Percentiles rank a stretch among this genome's conserved stretches.
Evolutionary conservation across 75 land plant species (phyloP).

Genomic region (Isoetes taiwanensis): DNA sequence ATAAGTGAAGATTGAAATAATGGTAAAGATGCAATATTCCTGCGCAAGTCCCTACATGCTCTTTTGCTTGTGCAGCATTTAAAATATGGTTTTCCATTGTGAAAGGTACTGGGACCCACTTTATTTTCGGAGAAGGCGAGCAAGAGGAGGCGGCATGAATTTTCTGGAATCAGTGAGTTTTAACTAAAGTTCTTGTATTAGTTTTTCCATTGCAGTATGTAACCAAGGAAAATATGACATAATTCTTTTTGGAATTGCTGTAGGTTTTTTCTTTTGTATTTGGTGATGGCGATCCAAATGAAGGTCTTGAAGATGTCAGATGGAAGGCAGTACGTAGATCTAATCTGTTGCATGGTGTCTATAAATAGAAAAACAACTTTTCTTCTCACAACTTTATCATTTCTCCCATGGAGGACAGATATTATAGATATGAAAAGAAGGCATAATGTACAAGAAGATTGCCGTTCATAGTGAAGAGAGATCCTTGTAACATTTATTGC

Average conservation of each 20-base stretch:
- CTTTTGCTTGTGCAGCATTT: not conserved
- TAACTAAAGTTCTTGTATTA: not conserved
- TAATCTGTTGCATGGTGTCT: not conserved
- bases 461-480: too few relatives aligned
- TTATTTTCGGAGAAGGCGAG: conserved; percentile 50
- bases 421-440: too few relatives aligned
- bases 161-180: conserved; percentile 85
- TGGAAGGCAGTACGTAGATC: conserved; percentile 73
- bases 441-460: too few relatives aligned
- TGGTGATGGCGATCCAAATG: conserved; percentile 99
- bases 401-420: too few relatives aligned
- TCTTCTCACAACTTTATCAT: too few relatives aligned
- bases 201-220: not conserved
- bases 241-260: conserved; percentile 8
- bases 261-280: conserved; percentile 99
- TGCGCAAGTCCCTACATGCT: too few relatives aligned
- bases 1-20: too few relatives aligned
- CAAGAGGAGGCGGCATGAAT: conserved; percentile 49
- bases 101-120: conserved; percentile 94
- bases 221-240: not conserved
- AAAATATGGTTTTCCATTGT: not conserved
- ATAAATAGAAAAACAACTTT: too few relatives aligned
- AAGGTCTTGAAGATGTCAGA: conserved; percentile 81
- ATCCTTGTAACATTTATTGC: too few relatives aligned
- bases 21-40: too few relatives aligned